These are phyloP conservation scores for Mycena leptocephala DNA, from an alignment of 768 basidiomycete species.

Conservation along the genomic window DNA sequence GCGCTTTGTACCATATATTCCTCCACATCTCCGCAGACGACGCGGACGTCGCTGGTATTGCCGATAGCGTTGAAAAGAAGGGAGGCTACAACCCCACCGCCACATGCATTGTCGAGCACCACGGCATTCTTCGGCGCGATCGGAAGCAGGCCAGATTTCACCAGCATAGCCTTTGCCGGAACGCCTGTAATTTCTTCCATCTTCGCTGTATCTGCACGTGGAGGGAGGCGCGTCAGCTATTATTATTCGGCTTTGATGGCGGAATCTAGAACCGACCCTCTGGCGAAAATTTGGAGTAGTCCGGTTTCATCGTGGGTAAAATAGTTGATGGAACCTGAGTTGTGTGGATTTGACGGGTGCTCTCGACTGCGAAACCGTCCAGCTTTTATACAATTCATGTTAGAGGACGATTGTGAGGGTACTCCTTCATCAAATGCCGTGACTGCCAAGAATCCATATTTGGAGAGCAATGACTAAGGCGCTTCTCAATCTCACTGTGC, in stretches of 20 bases:
- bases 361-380: no score
- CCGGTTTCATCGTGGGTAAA: background rate
- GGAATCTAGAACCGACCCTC: no score
- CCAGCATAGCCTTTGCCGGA: slow-evolving; percentile 10
- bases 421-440: no score
- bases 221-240: background rate
- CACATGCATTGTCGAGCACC: slow-evolving; percentile 30
- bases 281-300: background rate
- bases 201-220: background rate
- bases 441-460: background rate
- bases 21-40: slow-evolving; percentile 20
- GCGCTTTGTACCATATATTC: slow-evolving; percentile 14
- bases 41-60: background rate
- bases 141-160: slow-evolving; percentile 19
- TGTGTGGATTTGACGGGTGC: background rate
- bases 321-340: background rate
- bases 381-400: background rate
- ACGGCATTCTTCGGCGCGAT: slow-evolving; percentile 16
- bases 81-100: slow-evolving; percentile 5
- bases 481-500: no score
- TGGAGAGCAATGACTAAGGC: background rate
- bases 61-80: slow-evolving; percentile 11
- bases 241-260: background rate
- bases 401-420: background rate
- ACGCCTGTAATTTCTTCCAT: slow-evolving; percentile 31